Base-by-base conservation (phyloP, 2,329 filamentous ascomycete species). In the Pseudogymnoascus sp. region DNA sequence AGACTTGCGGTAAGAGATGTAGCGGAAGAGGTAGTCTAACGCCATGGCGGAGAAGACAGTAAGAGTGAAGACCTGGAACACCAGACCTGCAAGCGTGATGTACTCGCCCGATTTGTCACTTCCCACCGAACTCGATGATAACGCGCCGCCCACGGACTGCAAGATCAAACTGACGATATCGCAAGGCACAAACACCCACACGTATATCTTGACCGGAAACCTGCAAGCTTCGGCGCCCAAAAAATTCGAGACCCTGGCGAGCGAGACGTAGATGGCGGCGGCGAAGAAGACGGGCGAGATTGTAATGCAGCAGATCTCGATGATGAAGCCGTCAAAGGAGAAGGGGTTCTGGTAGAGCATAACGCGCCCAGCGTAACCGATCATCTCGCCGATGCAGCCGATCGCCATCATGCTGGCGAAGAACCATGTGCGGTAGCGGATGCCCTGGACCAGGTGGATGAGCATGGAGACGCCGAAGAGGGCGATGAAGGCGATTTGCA, bases 251-350 rank as follows among this genome's bases (percentile, higher is more conserved):
- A 82, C 80, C 40, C 76, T 74, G 13, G 78, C 71, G 60, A 88
- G 75, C 65, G 82, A 86, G 61, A 89, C 75, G 70, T 89, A 89
- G 42, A 89, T 80, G 1, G 79, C 83, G 0, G 84, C 86, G 7
- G 84, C 81, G 71, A 88, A 77, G 70, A 88, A 88, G 1, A 85
- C 85, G 0, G 87, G 86, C 0, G 78, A 86, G 64, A 88, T 81
- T 2, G 86, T 88, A 63, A 90, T 76, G 67, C 81, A 83, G 69
- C 82, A 79, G 42, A 86, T 81, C 71, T 87, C 84, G 40, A 85
- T 81, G 62, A 82, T 69, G 72, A 83, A 83, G 19, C 76, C 74
- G 47, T 74, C 71, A 66, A 78, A 71, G 19, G 68, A 67, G 76
- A 79, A 87, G 3, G 79, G 79, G 68, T 88, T 80, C 42, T 79